A percentile compares a stretch with the other conserved stretches of the same genome.
Evolutionary conservation across 208 protist species (phyloP).

Genomic region (Lotmaria passim): DNA sequence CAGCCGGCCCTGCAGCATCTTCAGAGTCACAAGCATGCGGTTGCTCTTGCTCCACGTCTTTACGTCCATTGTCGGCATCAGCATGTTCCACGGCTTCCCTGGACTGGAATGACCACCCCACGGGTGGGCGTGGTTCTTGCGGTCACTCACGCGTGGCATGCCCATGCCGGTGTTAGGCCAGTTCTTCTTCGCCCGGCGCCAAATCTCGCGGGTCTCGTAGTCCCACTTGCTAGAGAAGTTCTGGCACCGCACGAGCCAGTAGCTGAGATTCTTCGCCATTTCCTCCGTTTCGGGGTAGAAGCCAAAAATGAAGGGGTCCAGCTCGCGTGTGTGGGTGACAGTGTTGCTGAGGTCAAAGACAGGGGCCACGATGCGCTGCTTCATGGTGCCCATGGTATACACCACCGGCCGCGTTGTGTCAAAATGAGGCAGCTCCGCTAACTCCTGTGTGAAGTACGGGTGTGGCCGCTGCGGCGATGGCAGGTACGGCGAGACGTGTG

Average conservation of each 20-base stretch:
- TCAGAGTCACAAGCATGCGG: constrained; percentile 88
- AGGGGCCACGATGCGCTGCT: constrained; percentile 86
- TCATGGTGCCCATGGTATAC: constrained; percentile 85
- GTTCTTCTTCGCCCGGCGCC: constrained; percentile 90
- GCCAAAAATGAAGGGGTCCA: constrained; percentile 92
- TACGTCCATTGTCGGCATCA: constrained; percentile 90
- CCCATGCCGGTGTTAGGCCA: constrained; percentile 93
- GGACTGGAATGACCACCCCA: constrained; percentile 85
- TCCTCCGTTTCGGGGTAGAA: constrained; percentile 82
- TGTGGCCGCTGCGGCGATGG: constrained; percentile 86
- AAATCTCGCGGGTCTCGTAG: constrained; percentile 90
- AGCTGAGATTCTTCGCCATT: constrained; percentile 77
- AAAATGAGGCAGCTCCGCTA: constrained; percentile 89
- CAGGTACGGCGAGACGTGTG: constrained; percentile 83
- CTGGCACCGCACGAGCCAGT: constrained; percentile 90
- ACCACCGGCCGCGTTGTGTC: constrained; percentile 75
- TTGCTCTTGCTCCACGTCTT: constrained; percentile 89
- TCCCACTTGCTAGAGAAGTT: constrained; percentile 92
- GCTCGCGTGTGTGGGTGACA: constrained; percentile 86
- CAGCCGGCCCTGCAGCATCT: constrained; percentile 89
- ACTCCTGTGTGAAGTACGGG: constrained; percentile 85
- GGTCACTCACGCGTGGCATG: constrained; percentile 85
- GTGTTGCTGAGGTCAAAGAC: constrained; percentile 80
- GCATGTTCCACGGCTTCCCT: constrained; percentile 92
- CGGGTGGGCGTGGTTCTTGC: constrained; percentile 78